Percentiles rank a stretch among this genome's conserved stretches.
Conservation (phyloP, 78 protist genomes). For the Tieghemostelium lacteum region DNA sequence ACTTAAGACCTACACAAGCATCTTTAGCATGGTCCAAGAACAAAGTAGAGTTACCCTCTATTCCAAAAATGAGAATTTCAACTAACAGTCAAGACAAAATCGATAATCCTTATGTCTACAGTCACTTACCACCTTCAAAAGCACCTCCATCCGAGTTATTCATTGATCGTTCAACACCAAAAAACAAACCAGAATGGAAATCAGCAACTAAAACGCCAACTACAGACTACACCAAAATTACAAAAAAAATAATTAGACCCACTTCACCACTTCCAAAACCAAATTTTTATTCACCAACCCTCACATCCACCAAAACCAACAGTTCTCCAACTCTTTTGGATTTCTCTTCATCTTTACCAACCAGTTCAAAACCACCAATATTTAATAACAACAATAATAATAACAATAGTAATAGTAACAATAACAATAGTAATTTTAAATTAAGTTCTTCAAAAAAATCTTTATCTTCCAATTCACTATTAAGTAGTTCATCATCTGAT, state of each 20-base stretch:
- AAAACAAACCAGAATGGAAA: not conserved
- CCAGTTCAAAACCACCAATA: not conserved
- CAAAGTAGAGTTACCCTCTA: slow-evolving; percentile 27
- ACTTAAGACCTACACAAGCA: slow-evolving; percentile 64
- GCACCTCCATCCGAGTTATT: slow-evolving; percentile 6
- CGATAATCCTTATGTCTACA: not conserved
- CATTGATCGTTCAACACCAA: not conserved
- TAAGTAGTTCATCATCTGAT: not conserved
- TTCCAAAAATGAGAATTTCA: slow-evolving; percentile 27
- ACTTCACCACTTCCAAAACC: slow-evolving; percentile 70
- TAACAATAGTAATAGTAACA: not conserved
- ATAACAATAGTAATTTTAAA: not conserved
- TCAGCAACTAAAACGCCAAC: not conserved
- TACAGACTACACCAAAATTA: not conserved
- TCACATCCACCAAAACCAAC: not conserved
- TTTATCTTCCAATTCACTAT: not conserved
- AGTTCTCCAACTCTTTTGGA: not conserved
- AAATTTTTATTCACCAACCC: not conserved
- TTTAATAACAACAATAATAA: not conserved
- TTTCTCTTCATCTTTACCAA: not conserved
- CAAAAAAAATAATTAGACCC: slow-evolving; percentile 17
- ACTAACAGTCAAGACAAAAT: not conserved
- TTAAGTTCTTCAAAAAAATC: not conserved
- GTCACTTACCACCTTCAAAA: slow-evolving; percentile 11
- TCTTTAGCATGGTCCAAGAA: slow-evolving; percentile 35